phyloP scores from a whole-genome alignment of 108 stramenopile genomes.

The Cylindrotheca closterium region DNA sequence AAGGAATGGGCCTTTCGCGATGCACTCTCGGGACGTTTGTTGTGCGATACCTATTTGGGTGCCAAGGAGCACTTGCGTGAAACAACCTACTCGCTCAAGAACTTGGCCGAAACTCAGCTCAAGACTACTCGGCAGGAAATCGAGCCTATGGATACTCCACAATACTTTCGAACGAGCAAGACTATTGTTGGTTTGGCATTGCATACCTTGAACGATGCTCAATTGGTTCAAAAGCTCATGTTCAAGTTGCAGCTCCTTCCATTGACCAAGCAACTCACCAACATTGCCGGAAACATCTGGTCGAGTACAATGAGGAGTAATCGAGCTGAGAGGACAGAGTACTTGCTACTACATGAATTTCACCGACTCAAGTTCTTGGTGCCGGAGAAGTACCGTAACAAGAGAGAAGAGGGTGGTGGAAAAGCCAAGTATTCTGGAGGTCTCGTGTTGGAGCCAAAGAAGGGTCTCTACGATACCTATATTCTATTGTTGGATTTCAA shows the following conservation, averaged over 20 bases:
- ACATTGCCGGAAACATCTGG: slow-evolving; percentile 97
- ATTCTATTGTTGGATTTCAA: slow-evolving; percentile 99
- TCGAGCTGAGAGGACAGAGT: slow-evolving; percentile 99
- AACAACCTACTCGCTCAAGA: slow-evolving; percentile 92
- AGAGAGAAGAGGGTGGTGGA: slow-evolving; percentile 35
- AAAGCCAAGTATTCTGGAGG: slow-evolving; percentile 98
- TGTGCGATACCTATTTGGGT: slow-evolving; percentile 95
- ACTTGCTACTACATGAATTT: slow-evolving; percentile 98
- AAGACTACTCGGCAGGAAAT: slow-evolving; percentile 79
- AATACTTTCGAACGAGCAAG: slow-evolving; percentile 67
- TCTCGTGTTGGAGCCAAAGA: slow-evolving; percentile 99
- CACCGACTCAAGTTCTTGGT: slow-evolving; percentile 92
- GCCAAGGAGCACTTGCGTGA: slow-evolving; percentile 94
- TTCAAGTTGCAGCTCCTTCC: slow-evolving; percentile 96
- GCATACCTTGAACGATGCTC: slow-evolving; percentile 91
- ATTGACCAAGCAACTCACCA: slow-evolving; percentile 95
- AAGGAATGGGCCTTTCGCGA: slow-evolving; percentile 82
- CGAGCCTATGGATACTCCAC: slow-evolving; percentile 92
- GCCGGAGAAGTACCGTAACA: slow-evolving; percentile 82
- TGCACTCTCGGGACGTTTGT: slow-evolving; percentile 86
- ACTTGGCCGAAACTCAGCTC: slow-evolving; percentile 82
- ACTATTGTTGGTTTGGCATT: slow-evolving; percentile 82
- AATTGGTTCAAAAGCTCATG: slow-evolving; percentile 91
- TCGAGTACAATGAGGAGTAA: slow-evolving; percentile 92
- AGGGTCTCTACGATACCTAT: slow-evolving; percentile 98